Conservation (phyloP, 768 basidiomycete genomes). For the Termitomyces sp. region DNA sequence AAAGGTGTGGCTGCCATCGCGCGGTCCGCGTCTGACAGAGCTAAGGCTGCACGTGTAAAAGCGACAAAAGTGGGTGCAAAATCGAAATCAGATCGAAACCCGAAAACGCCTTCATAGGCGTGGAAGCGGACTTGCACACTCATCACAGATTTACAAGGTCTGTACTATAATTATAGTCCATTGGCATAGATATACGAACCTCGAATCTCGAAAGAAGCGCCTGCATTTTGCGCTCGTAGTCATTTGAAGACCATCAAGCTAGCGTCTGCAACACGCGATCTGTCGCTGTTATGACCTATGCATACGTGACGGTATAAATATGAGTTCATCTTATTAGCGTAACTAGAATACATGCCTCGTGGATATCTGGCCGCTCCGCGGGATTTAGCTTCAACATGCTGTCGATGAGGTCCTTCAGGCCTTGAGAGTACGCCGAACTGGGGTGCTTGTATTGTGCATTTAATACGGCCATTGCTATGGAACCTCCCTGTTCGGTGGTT, state of each 20-base stretch:
- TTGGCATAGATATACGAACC: not conserved
- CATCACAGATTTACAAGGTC: not conserved
- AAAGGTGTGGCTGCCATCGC: slow-evolving; percentile 28
- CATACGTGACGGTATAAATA: not conserved
- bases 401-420: slow-evolving; percentile 78
- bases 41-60: slow-evolving; percentile 32
- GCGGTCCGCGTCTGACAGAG: slow-evolving; percentile 32
- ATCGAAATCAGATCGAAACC: slow-evolving; percentile 8
- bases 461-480: slow-evolving; percentile 96
- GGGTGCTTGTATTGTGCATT: slow-evolving; percentile 94
- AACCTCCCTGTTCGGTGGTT: slow-evolving; percentile 91
- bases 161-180: slow-evolving; percentile 1
- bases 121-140: not conserved
- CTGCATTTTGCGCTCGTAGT: not conserved
- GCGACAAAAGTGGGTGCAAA: slow-evolving; percentile 12
- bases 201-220: not conserved
- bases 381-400: slow-evolving; percentile 83
- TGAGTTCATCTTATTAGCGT: not conserved
- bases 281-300: slow-evolving; percentile 63
- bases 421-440: slow-evolving; percentile 79
- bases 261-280: slow-evolving; percentile 61
- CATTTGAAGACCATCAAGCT: slow-evolving; percentile 26
- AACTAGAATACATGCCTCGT: slow-evolving; percentile 52
- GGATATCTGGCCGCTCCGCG: slow-evolving; percentile 78
- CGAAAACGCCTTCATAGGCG: not conserved